Conservation (phyloP, 1,284 basidiomycete species). For the Moniliophthora roreri region DNA sequence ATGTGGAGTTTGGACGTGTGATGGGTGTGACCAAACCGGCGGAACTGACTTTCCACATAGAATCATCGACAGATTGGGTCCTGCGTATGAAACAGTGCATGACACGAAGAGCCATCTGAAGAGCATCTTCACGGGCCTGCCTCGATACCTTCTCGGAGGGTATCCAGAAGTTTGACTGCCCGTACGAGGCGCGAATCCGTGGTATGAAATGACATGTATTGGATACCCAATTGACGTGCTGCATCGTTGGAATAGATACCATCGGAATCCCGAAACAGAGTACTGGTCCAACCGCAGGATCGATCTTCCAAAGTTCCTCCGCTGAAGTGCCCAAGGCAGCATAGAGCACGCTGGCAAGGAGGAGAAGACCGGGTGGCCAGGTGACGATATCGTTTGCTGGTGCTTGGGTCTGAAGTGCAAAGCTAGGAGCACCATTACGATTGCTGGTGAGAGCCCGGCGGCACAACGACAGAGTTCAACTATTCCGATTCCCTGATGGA, state of each 20-base stretch:
- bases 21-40: constrained; percentile 1
- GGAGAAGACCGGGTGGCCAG: constrained; percentile 28
- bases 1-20: background rate
- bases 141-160: constrained; percentile 17
- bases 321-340: constrained; percentile 23
- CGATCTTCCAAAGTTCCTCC: constrained; percentile 26
- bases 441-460: no score
- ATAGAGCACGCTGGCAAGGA: constrained; percentile 28
- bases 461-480: no score
- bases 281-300: constrained; percentile 24
- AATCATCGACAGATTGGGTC: background rate
- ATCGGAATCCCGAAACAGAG: constrained; percentile 22
- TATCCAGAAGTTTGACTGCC: constrained; percentile 25
- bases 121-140: constrained; percentile 17
- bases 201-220: constrained; percentile 26
- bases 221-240: constrained; percentile 21
- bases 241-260: constrained; percentile 25
- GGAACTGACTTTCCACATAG: background rate
- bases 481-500: no score
- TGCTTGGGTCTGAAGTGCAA: no score
- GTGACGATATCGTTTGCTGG: constrained; percentile 28
- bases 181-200: constrained; percentile 20
- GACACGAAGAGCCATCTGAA: constrained; percentile 16
- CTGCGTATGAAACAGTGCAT: constrained; percentile 4
- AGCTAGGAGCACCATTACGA: no score